Evolutionary conservation across 768 basidiomycete genomes (phyloP).

Genomic region (Atractiella rhizophila): DNA sequence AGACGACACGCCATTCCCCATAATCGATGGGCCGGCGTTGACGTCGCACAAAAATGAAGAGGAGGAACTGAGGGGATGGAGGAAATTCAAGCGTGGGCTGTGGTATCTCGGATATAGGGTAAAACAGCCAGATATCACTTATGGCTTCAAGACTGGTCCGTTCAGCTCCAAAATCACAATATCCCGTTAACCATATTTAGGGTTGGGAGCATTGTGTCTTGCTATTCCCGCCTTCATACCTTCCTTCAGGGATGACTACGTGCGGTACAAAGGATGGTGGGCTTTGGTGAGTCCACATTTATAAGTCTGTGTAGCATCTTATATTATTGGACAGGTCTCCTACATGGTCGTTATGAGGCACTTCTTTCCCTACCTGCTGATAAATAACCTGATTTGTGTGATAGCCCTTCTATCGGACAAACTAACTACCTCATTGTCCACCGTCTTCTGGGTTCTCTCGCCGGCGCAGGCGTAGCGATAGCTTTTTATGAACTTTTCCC

Average conservation of each 20-base stretch:
- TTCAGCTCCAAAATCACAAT: too few species aligned
- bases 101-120: neutral
- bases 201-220: too few species aligned
- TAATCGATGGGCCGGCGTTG: neutral
- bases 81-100: neutral
- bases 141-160: too few species aligned
- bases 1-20: slow-evolving; percentile 1
- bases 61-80: neutral
- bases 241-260: too few species aligned
- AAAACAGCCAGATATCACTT: neutral
- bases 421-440: slow-evolving; percentile 18
- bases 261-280: neutral
- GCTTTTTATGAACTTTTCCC: slow-evolving; percentile 47
- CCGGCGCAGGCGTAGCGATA: slow-evolving; percentile 55
- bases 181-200: too few species aligned
- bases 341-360: too few species aligned
- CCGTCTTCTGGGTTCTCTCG: slow-evolving; percentile 20
- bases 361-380: too few species aligned
- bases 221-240: too few species aligned
- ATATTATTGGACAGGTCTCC: too few species aligned
- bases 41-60: slow-evolving; percentile 1
- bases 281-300: slow-evolving; percentile 10
- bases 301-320: too few species aligned
- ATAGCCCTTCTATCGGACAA: too few species aligned
- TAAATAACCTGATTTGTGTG: too few species aligned